These are phyloP conservation scores for Penicillium arizonense DNA, from an alignment of 495 filamentous ascomycete species.

Conservation along the genomic window DNA sequence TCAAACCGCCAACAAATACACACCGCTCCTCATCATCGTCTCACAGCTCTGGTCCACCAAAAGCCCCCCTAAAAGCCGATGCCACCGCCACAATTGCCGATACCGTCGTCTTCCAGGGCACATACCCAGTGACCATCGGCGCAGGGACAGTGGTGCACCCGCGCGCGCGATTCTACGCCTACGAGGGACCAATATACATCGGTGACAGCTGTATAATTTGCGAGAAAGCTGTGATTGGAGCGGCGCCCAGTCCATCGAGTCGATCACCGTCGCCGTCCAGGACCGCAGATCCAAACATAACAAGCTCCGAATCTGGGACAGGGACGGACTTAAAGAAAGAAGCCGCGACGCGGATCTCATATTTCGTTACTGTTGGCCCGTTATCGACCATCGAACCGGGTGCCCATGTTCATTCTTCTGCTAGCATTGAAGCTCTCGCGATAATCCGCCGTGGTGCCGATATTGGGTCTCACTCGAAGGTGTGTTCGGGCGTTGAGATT, in stretches of 20 bases:
- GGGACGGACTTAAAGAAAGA: constrained; percentile 2
- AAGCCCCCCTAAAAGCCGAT: constrained; percentile 67
- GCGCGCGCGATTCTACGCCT: constrained; percentile 66
- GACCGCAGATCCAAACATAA: neutral
- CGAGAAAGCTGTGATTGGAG: constrained; percentile 66
- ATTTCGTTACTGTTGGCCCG: constrained; percentile 35
- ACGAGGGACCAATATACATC: constrained; percentile 67
- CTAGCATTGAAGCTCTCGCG: constrained; percentile 34
- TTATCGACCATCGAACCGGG: constrained; percentile 33
- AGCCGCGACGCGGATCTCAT: constrained; percentile 31
- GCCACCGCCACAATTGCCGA: constrained; percentile 72
- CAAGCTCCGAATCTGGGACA: neutral
- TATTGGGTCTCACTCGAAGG: constrained; percentile 40
- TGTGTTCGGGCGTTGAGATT: constrained; percentile 39
- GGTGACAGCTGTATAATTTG: constrained; percentile 73
- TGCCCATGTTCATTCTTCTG: constrained; percentile 34
- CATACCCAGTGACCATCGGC: constrained; percentile 67
- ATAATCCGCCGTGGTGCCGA: constrained; percentile 28
- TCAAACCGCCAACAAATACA: constrained; percentile 26
- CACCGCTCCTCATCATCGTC: constrained; percentile 28
- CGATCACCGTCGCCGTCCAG: constrained; percentile 12
- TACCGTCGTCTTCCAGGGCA: constrained; percentile 69
- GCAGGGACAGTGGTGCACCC: constrained; percentile 80
- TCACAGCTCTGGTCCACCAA: constrained; percentile 17
- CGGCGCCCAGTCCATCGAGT: constrained; percentile 31